Percentiles rank a stretch among this genome's conserved stretches.
phyloP scores from a whole-genome alignment of 2,329 filamentous ascomycete species.

The Sphaerulina vaccinii region DNA sequence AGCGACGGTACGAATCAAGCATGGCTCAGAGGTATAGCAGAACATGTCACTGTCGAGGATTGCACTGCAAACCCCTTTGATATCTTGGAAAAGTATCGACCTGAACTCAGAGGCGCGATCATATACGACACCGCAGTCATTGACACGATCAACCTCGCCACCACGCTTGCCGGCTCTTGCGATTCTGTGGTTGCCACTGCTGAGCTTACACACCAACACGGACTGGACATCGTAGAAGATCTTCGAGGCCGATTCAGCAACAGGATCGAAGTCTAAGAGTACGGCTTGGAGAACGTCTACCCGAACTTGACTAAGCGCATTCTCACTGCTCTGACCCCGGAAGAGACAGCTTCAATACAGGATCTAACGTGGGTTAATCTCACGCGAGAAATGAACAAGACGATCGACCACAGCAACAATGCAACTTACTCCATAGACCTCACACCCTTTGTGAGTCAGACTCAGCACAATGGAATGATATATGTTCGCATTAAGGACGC shows the following conservation, averaged over 20 bases:
- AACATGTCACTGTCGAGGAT: conserved; percentile 1
- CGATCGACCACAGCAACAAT: not conserved
- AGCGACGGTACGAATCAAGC: conserved; percentile 1
- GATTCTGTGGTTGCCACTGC: not conserved
- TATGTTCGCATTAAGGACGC: conserved; percentile 7
- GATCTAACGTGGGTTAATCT: not conserved
- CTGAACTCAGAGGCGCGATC: not conserved
- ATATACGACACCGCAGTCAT: not conserved
- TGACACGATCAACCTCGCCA: conserved; percentile 11
- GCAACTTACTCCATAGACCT: not conserved
- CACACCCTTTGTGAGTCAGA: not conserved
- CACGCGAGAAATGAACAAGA: not conserved
- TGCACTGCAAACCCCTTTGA: not conserved
- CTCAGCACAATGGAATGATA: not conserved
- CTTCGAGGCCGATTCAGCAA: conserved; percentile 3
- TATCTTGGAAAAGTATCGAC: conserved; percentile 4
- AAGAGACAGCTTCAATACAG: not conserved
- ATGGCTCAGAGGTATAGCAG: conserved; percentile 5
- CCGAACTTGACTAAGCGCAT: not conserved
- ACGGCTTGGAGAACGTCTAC: conserved; percentile 2
- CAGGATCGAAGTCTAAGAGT: conserved; percentile 7
- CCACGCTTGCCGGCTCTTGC: conserved; percentile 3
- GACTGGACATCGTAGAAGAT: not conserved
- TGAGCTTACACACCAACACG: not conserved
- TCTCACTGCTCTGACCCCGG: not conserved